These are phyloP conservation scores for Epithele typhae DNA, from an alignment of 768 basidiomycete species.

Conservation along the genomic window DNA sequence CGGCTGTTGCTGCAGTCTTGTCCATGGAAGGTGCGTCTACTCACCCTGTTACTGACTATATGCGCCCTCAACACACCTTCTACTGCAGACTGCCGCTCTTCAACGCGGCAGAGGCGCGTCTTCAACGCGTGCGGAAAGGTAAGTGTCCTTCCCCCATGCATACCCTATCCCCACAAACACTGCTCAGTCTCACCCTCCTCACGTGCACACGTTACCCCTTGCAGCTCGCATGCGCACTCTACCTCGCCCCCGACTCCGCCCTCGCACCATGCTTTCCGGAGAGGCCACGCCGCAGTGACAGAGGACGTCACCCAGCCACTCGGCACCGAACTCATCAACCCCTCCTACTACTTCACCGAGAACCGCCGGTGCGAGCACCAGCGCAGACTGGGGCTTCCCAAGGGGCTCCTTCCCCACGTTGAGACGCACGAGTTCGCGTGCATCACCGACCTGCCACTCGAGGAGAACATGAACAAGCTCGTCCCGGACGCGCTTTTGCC, in stretches of 20 bases:
- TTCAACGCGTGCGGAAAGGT: slow-evolving; percentile 82
- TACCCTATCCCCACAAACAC: slow-evolving; percentile 2
- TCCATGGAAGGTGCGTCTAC: slow-evolving; percentile 58
- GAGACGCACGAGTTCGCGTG: slow-evolving; percentile 1
- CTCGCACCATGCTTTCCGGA: slow-evolving; percentile 72
- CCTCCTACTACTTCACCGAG: slow-evolving; percentile 76
- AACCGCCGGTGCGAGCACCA: slow-evolving; percentile 75
- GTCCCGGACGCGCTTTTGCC: slow-evolving; percentile 54
- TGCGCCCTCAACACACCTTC: background rate
- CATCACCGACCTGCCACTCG: background rate
- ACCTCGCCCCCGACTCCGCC: slow-evolving; percentile 54
- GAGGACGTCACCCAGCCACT: slow-evolving; percentile 49
- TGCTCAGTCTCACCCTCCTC: slow-evolving; percentile 58
- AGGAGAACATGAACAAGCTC: slow-evolving; percentile 16
- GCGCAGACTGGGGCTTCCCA: slow-evolving; percentile 67
- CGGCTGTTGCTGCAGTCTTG: slow-evolving; percentile 69
- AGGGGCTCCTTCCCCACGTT: slow-evolving; percentile 46
- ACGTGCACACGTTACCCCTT: slow-evolving; percentile 71
- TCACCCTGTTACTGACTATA: background rate
- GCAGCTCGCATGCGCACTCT: slow-evolving; percentile 62
- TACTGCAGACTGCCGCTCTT: slow-evolving; percentile 66
- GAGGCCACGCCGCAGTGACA: too few species aligned
- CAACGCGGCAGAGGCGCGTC: slow-evolving; percentile 75
- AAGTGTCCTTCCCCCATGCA: background rate
- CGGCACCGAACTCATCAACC: slow-evolving; percentile 58